Evolutionary conservation across 139 green algal species (phyloP), one percentile per base, ranked within the genome.

Genomic region (Diplosphaera chodatii): DNA sequence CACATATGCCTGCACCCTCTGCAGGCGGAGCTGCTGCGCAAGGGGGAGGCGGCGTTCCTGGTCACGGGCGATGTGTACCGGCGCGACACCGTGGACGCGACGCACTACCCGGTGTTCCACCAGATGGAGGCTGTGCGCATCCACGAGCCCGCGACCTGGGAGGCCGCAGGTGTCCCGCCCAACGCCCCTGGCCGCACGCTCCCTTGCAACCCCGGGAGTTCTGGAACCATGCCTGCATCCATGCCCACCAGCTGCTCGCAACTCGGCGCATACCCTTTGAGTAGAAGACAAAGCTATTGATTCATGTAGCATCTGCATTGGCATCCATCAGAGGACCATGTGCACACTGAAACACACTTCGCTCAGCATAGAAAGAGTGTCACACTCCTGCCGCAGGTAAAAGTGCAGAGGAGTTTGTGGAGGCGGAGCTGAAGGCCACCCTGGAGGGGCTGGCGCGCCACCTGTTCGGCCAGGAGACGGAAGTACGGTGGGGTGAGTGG

Each of bases 91-190:
- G 97, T 99, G 67, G 96, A 99, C 76, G 83, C 92, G 34, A 98
- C 96, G 2, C 96, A 99, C 86, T 99, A 99, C 86, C 96, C 96
- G 0, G 96, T 99, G 16, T 99, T 99, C 78, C 96, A 99, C 77
- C 95, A 99, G 84, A 99, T 99, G 94, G 95, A 99, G 86, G 95
- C 92, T 41, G 90, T 97, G 75, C 69, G 71, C 40, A 48, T 40
- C 23, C n/a, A 31, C 18, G 10, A 62, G 23, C 23, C 41, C 13
- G 33, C 25, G 13, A 5, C 27, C 29, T 79, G 63, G 71, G 87
- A 3, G 85, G 97, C 64, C 89, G 88, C 68, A 82, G 23, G 15
- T 74, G 75, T 31, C 66, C n/a, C n/a, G n/a, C n/a, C n/a, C n/a
- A n/a, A n/a, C n/a, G n/a, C n/a, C n/a, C n/a, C n/a, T n/a, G n/a